These are phyloP conservation scores for Xylariaceae sp. DNA, from an alignment of 2,329 filamentous ascomycete genomes.

Conservation along the genomic window DNA sequence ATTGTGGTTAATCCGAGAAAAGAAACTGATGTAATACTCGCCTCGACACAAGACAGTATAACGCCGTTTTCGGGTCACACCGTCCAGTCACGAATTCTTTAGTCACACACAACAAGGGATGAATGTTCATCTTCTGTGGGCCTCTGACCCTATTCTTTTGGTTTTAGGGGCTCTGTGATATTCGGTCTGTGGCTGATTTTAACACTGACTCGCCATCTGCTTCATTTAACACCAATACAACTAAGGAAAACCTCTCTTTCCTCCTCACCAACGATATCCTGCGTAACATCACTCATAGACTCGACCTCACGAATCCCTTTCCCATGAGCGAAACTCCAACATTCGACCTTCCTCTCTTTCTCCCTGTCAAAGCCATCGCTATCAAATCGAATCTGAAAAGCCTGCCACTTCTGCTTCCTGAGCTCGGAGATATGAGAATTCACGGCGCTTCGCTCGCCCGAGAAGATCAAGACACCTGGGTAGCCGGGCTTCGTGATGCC, in stretches of 20 bases:
- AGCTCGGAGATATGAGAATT: constrained; percentile 17
- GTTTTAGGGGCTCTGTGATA: too few relatives aligned
- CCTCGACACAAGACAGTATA: too few relatives aligned
- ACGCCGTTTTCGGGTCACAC: too few relatives aligned
- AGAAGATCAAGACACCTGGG: constrained; percentile 19
- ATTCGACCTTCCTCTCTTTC: background rate
- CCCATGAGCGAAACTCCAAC: constrained; percentile 19
- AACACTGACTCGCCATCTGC: too few relatives aligned
- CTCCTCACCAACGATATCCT: constrained; percentile 10
- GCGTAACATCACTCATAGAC: constrained; percentile 18
- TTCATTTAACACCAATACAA: constrained; percentile 21
- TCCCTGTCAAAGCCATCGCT: constrained; percentile 7
- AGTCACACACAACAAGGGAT: too few relatives aligned
- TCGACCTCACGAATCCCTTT: constrained; percentile 17
- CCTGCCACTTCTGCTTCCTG: constrained; percentile 20
- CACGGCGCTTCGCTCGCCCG: constrained; percentile 13
- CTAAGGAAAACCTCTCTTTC: constrained; percentile 17
- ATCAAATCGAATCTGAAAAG: constrained; percentile 22
- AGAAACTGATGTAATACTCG: too few relatives aligned
- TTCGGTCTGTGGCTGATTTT: too few relatives aligned
- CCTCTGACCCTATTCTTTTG: too few relatives aligned
- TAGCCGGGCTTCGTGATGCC: constrained; percentile 22
- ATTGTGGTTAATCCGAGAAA: too few relatives aligned
- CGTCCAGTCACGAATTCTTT: too few relatives aligned
- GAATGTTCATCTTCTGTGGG: too few relatives aligned